phyloP scores from a whole-genome alignment of 176 grass and related monocot species.

The Carex parvula region DNA sequence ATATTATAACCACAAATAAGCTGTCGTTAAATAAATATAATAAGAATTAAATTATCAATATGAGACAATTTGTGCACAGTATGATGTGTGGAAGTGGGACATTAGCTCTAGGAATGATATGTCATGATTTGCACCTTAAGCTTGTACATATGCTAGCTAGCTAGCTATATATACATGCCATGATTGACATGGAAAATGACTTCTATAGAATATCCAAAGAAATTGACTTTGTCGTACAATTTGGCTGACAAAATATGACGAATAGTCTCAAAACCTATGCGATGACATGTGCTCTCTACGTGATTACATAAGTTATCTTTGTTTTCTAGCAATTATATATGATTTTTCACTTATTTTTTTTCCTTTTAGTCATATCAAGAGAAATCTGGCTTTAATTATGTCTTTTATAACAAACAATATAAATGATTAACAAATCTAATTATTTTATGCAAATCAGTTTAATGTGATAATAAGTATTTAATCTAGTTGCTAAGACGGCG shows the following conservation, averaged over 20 bases:
- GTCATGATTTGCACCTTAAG: neutral
- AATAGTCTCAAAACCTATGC: neutral
- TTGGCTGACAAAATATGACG: neutral
- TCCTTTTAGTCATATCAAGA: too few species aligned
- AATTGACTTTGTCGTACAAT: neutral
- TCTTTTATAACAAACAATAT: too few species aligned
- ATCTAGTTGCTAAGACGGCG: too few species aligned
- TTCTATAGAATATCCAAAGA: neutral
- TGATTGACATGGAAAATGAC: neutral
- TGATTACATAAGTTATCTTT: neutral
- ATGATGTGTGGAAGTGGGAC: constrained; percentile 1
- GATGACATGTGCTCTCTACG: neutral
- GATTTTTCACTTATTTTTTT: too few species aligned
- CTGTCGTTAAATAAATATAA: neutral
- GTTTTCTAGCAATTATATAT: neutral
- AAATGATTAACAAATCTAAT: too few species aligned
- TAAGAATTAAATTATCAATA: neutral
- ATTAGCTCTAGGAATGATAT: neutral
- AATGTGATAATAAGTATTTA: too few species aligned
- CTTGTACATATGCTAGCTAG: constrained; percentile 12
- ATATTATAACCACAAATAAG: neutral
- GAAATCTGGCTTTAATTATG: too few species aligned
- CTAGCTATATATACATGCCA: neutral
- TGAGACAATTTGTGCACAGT: neutral
- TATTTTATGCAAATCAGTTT: too few species aligned